phyloP scores from a whole-genome alignment of 345 rosid genomes.

The Stellera chamaejasme region DNA sequence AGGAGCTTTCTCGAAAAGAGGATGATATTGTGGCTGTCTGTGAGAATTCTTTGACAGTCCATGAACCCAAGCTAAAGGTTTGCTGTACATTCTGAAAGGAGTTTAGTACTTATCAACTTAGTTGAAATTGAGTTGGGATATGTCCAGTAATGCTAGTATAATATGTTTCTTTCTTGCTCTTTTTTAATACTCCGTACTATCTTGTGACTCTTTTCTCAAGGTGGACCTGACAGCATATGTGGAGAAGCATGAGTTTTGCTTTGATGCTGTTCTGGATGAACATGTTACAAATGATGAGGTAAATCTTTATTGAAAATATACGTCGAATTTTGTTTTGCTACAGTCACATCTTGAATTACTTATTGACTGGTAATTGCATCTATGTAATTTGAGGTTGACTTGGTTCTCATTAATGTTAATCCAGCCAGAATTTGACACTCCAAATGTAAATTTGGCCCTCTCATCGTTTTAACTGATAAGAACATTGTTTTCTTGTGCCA shows the following conservation, averaged over 20 bases:
- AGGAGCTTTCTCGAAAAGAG: slow-evolving; percentile 72
- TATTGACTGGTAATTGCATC: too few relatives aligned
- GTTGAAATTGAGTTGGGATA: background rate
- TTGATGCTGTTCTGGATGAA: slow-evolving; percentile 89
- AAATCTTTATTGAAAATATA: slow-evolving; percentile 7
- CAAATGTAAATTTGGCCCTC: background rate
- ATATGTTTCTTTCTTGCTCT: background rate
- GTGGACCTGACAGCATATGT: slow-evolving; percentile 93
- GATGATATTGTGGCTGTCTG: slow-evolving; percentile 71
- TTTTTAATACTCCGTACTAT: slow-evolving; percentile 1
- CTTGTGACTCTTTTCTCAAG: slow-evolving; percentile 31
- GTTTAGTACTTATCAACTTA: slow-evolving; percentile 6
- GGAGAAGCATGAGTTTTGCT: slow-evolving; percentile 92
- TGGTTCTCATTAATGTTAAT: background rate
- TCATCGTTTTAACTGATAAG: too few relatives aligned
- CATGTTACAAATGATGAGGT: slow-evolving; percentile 80
- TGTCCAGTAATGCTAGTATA: background rate
- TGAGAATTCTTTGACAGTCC: slow-evolving; percentile 65
- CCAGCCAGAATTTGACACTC: background rate
- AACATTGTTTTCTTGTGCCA: background rate
- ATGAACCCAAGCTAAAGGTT: slow-evolving; percentile 89
- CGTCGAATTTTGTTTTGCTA: background rate
- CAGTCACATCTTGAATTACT: too few relatives aligned
- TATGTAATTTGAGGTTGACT: too few relatives aligned
- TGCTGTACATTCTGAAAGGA: too few relatives aligned